Conservation (phyloP, 106 monocot species). For the Allium fistulosum region DNA sequence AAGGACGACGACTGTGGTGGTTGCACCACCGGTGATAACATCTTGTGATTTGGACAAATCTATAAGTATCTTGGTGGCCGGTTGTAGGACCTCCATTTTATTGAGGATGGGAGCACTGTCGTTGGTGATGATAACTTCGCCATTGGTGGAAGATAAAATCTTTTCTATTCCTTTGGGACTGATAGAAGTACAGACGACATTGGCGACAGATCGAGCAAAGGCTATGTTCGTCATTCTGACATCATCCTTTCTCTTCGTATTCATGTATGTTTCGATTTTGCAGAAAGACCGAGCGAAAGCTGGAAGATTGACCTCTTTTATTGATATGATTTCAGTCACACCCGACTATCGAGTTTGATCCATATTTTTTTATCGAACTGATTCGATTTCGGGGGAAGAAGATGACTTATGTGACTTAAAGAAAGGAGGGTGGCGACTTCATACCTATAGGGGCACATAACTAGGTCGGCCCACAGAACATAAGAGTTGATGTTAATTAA, state of each 20-base stretch:
- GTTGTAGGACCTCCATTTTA: slow-evolving; percentile 82
- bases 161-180: slow-evolving; percentile 94
- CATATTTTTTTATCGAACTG: no score
- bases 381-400: no score
- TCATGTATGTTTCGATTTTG: slow-evolving; percentile 60
- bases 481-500: no score
- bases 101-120: slow-evolving; percentile 94
- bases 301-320: slow-evolving; percentile 20
- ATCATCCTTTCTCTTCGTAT: slow-evolving; percentile 72
- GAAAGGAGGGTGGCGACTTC: no score
- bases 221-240: slow-evolving; percentile 65
- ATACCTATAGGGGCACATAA: no score
- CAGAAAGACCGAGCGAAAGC: slow-evolving; percentile 17
- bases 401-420: no score
- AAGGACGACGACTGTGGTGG: slow-evolving; percentile 88
- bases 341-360: no score
- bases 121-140: slow-evolving; percentile 90
- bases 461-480: no score
- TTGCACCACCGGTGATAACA: slow-evolving; percentile 78
- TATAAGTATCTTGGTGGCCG: slow-evolving; percentile 81
- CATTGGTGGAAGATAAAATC: slow-evolving; percentile 73
- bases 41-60: slow-evolving; percentile 86
- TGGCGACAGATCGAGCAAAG: slow-evolving; percentile 61
- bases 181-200: slow-evolving; percentile 68
- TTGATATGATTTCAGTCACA: no score